A percentile compares a stretch with the other conserved stretches of the same genome.
Conservation (phyloP, 2,329 filamentous ascomycete genomes). For the Colletotrichum horii region DNA sequence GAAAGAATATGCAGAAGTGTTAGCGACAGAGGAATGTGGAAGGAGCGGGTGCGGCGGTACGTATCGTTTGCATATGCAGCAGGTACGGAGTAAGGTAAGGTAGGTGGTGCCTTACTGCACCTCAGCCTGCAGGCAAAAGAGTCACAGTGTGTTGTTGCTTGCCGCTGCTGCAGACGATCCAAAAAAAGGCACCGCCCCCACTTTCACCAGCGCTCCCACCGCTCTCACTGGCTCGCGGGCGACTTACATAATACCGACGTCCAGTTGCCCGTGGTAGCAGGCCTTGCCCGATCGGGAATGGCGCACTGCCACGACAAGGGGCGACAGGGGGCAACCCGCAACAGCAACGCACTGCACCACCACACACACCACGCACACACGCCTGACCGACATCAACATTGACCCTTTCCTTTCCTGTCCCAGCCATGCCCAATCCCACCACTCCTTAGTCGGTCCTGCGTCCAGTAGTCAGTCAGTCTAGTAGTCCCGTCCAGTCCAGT, state of each 20-base stretch:
- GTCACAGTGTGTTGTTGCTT: background rate
- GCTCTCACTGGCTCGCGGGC: background rate
- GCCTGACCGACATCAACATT: conserved; percentile 24
- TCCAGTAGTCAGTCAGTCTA: background rate
- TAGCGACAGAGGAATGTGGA: background rate
- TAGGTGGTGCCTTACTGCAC: background rate
- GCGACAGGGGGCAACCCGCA: conserved; percentile 21
- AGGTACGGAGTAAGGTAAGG: background rate
- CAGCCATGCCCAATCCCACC: conserved; percentile 19
- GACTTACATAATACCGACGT: background rate
- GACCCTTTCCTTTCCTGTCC: conserved; percentile 20
- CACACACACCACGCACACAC: conserved; percentile 7
- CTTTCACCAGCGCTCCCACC: background rate
- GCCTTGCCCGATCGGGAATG: background rate
- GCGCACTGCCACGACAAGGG: conserved; percentile 23
- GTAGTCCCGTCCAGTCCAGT: conserved; percentile 15
- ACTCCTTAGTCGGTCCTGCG: conserved; percentile 7
- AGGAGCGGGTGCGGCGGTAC: background rate
- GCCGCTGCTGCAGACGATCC: background rate
- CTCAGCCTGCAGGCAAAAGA: background rate
- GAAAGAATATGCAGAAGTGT: fast-evolving
- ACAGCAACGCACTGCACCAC: conserved; percentile 11
- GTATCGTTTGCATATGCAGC: background rate
- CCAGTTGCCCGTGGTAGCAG: conserved; percentile 25
- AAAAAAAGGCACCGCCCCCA: conserved; percentile 9